Percentiles rank a stretch among this genome's conserved stretches.
These are phyloP conservation scores for Friedmanniomyces endolithicus DNA, from an alignment of 495 filamentous ascomycete genomes.

Conservation along the genomic window DNA sequence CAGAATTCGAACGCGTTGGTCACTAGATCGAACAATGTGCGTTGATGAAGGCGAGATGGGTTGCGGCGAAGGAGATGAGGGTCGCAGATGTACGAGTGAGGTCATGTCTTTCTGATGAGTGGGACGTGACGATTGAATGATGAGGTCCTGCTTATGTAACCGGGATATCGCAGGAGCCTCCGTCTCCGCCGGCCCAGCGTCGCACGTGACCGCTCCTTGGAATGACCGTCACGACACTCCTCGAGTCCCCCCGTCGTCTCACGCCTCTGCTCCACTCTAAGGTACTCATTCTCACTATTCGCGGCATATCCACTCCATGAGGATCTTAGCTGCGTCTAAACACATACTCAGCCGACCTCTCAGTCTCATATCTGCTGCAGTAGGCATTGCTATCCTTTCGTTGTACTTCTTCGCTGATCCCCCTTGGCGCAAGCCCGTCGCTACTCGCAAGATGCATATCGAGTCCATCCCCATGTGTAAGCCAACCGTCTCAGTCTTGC, in stretches of 20 bases:
- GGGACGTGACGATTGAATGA: no score
- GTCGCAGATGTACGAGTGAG: no score
- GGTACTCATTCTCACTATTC: not conserved
- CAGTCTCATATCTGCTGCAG: conserved; percentile 1
- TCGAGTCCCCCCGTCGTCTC: not conserved
- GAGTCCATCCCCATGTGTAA: conserved; percentile 97
- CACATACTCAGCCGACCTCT: conserved; percentile 4
- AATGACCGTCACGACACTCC: no score
- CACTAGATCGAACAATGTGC: no score
- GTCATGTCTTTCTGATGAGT: no score
- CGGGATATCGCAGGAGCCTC: no score
- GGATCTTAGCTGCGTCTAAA: conserved; percentile 6
- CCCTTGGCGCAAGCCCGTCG: conserved; percentile 1
- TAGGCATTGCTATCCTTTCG: conserved; percentile 12
- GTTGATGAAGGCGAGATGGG: no score
- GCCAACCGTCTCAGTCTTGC: conserved; percentile 24
- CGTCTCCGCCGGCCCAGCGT: no score
- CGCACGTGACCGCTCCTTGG: no score
- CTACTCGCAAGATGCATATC: conserved; percentile 68
- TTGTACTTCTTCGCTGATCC: conserved; percentile 14
- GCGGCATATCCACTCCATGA: conserved; percentile 5
- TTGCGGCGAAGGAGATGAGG: no score
- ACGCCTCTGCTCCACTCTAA: not conserved
- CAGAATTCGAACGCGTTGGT: no score
- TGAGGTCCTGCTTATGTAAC: no score